These are phyloP conservation scores for Monosporozyma siamensis DNA, from an alignment of 805 yeast species.

Conservation along the genomic window DNA sequence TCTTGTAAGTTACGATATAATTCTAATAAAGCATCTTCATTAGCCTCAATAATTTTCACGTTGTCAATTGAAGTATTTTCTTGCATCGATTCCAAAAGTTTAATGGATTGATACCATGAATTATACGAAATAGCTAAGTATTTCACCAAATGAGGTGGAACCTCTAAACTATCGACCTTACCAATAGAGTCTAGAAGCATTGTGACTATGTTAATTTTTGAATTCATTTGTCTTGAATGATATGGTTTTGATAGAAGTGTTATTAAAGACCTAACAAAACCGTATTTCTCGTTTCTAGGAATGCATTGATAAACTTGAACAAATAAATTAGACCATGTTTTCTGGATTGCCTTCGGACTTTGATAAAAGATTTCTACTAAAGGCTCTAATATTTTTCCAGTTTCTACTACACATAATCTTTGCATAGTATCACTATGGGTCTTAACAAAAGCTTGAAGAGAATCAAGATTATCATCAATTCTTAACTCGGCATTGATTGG, in stretches of 20 bases:
- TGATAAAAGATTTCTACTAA: conserved; percentile 74
- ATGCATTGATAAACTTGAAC: conserved; percentile 70
- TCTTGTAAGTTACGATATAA: conserved; percentile 82
- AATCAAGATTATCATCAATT: conserved; percentile 9
- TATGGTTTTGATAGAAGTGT: conserved; percentile 80
- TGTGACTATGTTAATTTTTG: conserved; percentile 78
- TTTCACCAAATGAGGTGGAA: conserved; percentile 91
- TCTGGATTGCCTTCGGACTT: conserved; percentile 68
- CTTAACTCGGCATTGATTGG: conserved; percentile 13
- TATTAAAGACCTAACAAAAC: conserved; percentile 73
- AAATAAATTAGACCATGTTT: conserved; percentile 76
- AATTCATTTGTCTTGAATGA: conserved; percentile 82
- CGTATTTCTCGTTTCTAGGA: conserved; percentile 71
- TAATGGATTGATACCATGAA: conserved; percentile 85
- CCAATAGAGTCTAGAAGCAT: conserved; percentile 80
- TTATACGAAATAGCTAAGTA: conserved; percentile 79
- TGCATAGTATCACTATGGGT: conserved; percentile 26
- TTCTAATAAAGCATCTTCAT: conserved; percentile 84
- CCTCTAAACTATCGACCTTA: conserved; percentile 56
- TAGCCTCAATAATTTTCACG: conserved; percentile 69
- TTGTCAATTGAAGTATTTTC: conserved; percentile 54
- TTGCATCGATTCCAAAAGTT: conserved; percentile 67
- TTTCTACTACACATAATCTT: conserved; percentile 34
- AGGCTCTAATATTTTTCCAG: conserved; percentile 59
- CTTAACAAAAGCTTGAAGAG: conserved; percentile 25